Evolutionary conservation across 306 rosid genomes (phyloP), one percentile per base, ranked within the genome.

Genomic region (Myrica gale): DNA sequence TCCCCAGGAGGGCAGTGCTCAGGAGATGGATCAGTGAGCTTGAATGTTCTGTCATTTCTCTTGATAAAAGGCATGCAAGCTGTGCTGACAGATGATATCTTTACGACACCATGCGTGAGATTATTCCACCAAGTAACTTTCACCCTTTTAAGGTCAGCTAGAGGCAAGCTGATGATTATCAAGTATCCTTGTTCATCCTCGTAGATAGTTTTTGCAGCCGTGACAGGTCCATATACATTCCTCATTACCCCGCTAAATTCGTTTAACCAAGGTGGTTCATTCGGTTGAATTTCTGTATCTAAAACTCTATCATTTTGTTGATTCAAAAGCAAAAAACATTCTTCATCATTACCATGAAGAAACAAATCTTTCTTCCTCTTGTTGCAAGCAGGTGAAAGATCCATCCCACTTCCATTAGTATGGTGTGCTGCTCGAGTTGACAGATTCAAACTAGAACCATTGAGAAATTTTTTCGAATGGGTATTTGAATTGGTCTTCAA

Each of bases 1-100:
- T 83, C 86, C n/a, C 83, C 83, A 2, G 83, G 81, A 19, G 86
- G 86, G 19, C 86, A 83, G 53, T 83, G 86, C 43, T 83, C 86
- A 5, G 86, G 81, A 10, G 72, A 79, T 47, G 83, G 83, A 48
- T 83, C 86, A 1, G 83, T 83, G 21, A 83, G 80, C 81, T 83
- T 83, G 72, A 79, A 83, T 11, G 86, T 83, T 37, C 86, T 65
- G 45, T 79, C 86, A 23, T 71, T 71, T 72, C 83, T 75, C 68
- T 79, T 83, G 50, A 75, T 60, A 7, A 74, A 79, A 4, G 83
- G 86, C 75, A 75, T 79, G 46, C 86, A 75, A 7, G 81, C 78
- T 5, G 81, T 72, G 73, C 83, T 83, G 57, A 75, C 61, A 2
- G 77, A 74, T 6, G 86, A 79, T 71, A 83, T 72, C 70, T 83